phyloP scores from a whole-genome alignment of 192 early-diverging fungal genomes.

The Coemansia sp. region DNA sequence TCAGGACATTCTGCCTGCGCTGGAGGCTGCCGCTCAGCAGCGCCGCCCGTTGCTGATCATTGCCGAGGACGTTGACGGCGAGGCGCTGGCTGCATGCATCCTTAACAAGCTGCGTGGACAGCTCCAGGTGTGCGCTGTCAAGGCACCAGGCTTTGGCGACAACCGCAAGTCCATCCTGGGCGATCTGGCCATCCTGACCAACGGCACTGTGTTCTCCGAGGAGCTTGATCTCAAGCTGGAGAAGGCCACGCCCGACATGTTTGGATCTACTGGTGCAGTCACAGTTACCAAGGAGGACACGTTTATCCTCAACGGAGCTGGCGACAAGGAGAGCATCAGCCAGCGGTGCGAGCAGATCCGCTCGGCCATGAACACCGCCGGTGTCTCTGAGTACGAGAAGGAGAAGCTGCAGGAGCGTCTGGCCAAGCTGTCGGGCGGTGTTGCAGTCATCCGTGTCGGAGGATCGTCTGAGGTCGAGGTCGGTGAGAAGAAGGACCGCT shows the following conservation, averaged over 20 bases:
- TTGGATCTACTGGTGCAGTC: slow-evolving; percentile 84
- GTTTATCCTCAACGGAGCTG: slow-evolving; percentile 94
- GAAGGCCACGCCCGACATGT: slow-evolving; percentile 85
- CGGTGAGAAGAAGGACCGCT: slow-evolving; percentile 99
- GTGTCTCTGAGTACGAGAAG: slow-evolving; percentile 95
- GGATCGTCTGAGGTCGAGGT: slow-evolving; percentile 98
- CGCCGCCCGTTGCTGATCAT: slow-evolving; percentile 97
- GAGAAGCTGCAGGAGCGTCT: slow-evolving; percentile 99
- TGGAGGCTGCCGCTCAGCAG: slow-evolving; percentile 90
- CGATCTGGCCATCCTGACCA: slow-evolving; percentile 96
- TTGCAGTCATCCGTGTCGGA: slow-evolving; percentile 99
- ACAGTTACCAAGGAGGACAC: slow-evolving; percentile 99
- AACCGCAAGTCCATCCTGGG: slow-evolving; percentile 99
- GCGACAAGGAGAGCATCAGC: slow-evolving; percentile 82
- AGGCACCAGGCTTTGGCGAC: slow-evolving; percentile 99
- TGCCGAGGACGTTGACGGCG: slow-evolving; percentile 98
- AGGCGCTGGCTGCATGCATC: slow-evolving; percentile 98
- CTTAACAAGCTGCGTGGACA: slow-evolving; percentile 99
- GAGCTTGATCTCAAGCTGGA: slow-evolving; percentile 97
- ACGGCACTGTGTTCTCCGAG: slow-evolving; percentile 94
- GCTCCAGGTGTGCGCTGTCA: slow-evolving; percentile 94
- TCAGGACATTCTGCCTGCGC: slow-evolving; percentile 93
- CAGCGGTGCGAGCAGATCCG: slow-evolving; percentile 99
- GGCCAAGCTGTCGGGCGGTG: slow-evolving; percentile 97
- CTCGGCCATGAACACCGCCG: slow-evolving; percentile 72